phyloP scores from a whole-genome alignment of 257 asterid species.

The Linderniella brevidens region DNA sequence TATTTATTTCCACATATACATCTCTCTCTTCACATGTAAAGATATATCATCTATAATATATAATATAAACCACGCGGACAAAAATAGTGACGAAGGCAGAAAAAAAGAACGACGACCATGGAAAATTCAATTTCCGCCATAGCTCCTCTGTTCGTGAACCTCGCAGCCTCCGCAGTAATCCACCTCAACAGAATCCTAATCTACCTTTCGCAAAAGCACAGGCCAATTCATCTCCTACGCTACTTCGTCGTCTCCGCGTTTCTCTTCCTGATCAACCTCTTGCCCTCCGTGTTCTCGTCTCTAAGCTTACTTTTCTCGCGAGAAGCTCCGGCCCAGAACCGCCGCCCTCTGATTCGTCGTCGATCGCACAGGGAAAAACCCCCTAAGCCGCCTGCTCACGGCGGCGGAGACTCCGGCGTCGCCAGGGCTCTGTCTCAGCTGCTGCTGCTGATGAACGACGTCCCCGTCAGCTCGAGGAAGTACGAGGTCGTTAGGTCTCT shows the following conservation, averaged over 20 bases:
- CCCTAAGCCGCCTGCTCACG: neutral
- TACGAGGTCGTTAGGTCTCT: constrained; percentile 59
- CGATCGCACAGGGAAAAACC: neutral
- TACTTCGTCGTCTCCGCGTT: neutral
- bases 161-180: neutral
- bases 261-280: neutral
- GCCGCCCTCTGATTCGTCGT: neutral
- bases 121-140: neutral
- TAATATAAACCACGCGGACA: no score
- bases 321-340: neutral
- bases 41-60: no score
- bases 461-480: constrained; percentile 79
- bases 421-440: constrained; percentile 65
- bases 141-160: neutral
- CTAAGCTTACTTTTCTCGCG: neutral
- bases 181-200: neutral
- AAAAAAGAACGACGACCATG: no score
- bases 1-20: no score
- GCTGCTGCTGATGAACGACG: constrained; percentile 48
- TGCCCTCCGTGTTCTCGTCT: neutral
- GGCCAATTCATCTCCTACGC: neutral
- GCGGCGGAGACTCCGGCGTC: constrained; percentile 31
- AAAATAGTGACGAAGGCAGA: no score
- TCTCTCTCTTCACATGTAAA: no score
- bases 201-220: neutral